These are phyloP conservation scores for Chrysanthemum lavandulifolium DNA, from an alignment of 129 eudicot genomes.

Conservation along the genomic window DNA sequence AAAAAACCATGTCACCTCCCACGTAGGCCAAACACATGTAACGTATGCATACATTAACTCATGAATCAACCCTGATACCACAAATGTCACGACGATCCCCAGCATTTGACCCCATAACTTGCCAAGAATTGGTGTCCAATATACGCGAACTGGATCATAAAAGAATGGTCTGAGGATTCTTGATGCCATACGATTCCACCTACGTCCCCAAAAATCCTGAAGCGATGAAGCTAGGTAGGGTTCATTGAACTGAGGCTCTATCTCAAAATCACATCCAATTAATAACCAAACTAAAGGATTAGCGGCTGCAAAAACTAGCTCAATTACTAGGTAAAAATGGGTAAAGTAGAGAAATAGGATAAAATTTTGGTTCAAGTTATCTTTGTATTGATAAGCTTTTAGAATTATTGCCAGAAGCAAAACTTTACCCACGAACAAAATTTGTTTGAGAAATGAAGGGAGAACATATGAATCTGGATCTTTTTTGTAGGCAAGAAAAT, in stretches of 20 bases:
- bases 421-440: neutral
- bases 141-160: neutral
- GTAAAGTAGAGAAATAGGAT: neutral
- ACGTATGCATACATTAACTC: constrained; percentile 48
- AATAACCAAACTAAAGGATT: neutral
- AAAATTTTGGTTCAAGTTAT: neutral
- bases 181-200: constrained; percentile 15
- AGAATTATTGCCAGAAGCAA: neutral
- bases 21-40: constrained; percentile 40
- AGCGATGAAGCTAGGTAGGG: constrained; percentile 9
- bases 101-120: constrained; percentile 31
- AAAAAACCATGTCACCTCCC: constrained; percentile 58
- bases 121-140: neutral
- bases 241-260: constrained; percentile 9
- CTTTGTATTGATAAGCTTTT: neutral
- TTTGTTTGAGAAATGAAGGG: neutral
- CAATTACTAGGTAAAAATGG: neutral
- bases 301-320: neutral
- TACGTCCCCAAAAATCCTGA: constrained; percentile 18
- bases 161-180: neutral
- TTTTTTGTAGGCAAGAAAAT: too few species aligned
- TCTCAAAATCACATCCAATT: neutral
- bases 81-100: constrained; percentile 38
- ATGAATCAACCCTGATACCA: constrained; percentile 68
- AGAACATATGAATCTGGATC: neutral